Base-by-base conservation (phyloP, 148 eudicot genomes). In the Fagopyrum homotropicum region DNA sequence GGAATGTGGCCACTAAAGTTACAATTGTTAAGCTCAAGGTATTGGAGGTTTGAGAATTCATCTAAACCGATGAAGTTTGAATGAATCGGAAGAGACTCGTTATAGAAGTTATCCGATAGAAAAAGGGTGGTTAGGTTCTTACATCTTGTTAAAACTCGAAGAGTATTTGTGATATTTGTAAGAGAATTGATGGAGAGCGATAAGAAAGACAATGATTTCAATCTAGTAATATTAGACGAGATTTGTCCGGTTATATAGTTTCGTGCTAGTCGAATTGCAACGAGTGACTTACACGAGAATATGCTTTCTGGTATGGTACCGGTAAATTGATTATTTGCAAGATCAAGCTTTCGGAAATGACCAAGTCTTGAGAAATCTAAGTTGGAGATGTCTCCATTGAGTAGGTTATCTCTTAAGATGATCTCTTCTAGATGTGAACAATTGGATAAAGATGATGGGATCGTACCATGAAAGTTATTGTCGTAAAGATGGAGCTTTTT, bases 1-100 rank as follows among this genome's bases (percentile, higher is more conserved):
- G 98, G 98, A 57, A 93, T 72, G 56, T 59, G 73, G 46, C 98
- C 98, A 9, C 81, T 82, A 68, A 89, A 73, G 0, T 76, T 19
- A 74, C 98, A 89, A 78, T 83, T 90, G 57, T 91, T 92, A 5
- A 93, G 30, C 63, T 83, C 90, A 78, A 93, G 85, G n/a, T 88
- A 77, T 56, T 86, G 86, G 75, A 93, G 80, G 75, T 83, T 88
- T 72, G 79, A 82, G 75, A 88, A 89, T 11, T 79, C 91, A 10
- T 74, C 77, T 72, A 81, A 17, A 60, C 80, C 83, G 30, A 87
- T 56, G 12, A 83, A 74, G 75, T 47, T 77, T 55, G 52, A 29
- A 11, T 83, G 85, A 57, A 55, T 76, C 4, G 98, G 94, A 44
- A 93, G 52, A 12, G 79, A 44, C 77, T 93, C 98, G 11, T 77